phyloP scores from a whole-genome alignment of 768 basidiomycete species.

The Termitomyces sp. region DNA sequence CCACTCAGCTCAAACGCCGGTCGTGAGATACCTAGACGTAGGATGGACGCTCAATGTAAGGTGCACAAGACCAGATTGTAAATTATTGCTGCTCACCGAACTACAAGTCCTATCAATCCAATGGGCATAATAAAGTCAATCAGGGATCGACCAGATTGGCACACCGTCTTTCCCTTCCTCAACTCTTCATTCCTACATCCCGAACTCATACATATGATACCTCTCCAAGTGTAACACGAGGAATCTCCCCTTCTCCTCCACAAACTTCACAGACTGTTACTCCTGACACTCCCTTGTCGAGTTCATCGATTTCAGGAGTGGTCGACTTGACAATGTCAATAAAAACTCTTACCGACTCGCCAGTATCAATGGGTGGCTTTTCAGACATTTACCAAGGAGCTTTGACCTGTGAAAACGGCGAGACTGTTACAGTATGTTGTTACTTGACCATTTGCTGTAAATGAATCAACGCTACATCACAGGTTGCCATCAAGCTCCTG shows the following conservation, averaged over 20 bases:
- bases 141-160: too few relatives aligned
- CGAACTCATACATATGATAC: not conserved
- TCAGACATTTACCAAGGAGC: conserved; percentile 43
- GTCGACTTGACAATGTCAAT: conserved; percentile 26
- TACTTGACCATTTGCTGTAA: not conserved
- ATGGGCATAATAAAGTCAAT: too few relatives aligned
- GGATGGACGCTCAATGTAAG: not conserved
- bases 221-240: not conserved
- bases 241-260: not conserved
- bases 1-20: not conserved
- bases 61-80: not conserved
- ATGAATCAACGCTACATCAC: not conserved
- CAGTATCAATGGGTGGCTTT: conserved; percentile 40
- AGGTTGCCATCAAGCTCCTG: conserved; percentile 46
- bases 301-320: conserved; percentile 25
- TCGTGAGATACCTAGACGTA: not conserved
- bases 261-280: not conserved
- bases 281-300: conserved; percentile 23
- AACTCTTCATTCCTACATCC: not conserved
- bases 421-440: conserved; percentile 6
- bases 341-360: conserved; percentile 18
- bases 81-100: not conserved
- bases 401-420: conserved; percentile 17
- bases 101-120: conserved; percentile 6
- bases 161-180: too few relatives aligned